Evolutionary conservation across 257 asterid species (phyloP).

Genomic region (Vinca minor): DNA sequence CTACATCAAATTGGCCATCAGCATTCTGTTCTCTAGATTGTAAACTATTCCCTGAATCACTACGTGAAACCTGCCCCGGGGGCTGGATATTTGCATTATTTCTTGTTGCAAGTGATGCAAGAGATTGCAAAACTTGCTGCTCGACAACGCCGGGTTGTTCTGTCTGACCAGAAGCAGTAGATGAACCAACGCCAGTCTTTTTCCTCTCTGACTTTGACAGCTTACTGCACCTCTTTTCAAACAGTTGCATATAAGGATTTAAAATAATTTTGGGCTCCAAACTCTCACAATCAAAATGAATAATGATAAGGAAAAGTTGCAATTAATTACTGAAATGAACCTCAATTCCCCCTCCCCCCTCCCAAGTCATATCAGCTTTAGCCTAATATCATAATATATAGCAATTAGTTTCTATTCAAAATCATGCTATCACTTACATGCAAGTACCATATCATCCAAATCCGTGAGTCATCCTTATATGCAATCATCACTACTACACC

Average conservation of each 20-base stretch:
- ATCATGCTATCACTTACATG: neutral
- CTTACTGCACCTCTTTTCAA: constrained; percentile 49
- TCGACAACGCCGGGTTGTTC: constrained; percentile 42
- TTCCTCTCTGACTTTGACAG: constrained; percentile 35
- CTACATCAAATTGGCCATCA: constrained; percentile 34
- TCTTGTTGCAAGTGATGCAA: constrained; percentile 42
- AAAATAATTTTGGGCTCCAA: neutral
- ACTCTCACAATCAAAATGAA: neutral
- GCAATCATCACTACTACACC: neutral
- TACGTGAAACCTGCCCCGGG: constrained; percentile 22
- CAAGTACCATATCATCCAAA: neutral
- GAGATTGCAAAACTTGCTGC: constrained; percentile 69
- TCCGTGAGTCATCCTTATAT: neutral
- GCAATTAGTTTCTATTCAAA: too few species aligned
- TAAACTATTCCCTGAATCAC: constrained; percentile 21
- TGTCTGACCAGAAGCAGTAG: constrained; percentile 28
- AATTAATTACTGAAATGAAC: neutral
- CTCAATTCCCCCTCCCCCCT: neutral
- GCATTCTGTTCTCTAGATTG: constrained; percentile 29
- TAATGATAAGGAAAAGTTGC: constrained; percentile 1
- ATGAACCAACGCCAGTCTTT: constrained; percentile 34
- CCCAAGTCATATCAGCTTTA: neutral
- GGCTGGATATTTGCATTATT: constrained; percentile 26
- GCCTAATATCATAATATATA: neutral
- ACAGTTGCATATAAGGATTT: constrained; percentile 16